Conservation (phyloP, 176 grass and related monocot species). For the Rhynchospora breviuscula region DNA sequence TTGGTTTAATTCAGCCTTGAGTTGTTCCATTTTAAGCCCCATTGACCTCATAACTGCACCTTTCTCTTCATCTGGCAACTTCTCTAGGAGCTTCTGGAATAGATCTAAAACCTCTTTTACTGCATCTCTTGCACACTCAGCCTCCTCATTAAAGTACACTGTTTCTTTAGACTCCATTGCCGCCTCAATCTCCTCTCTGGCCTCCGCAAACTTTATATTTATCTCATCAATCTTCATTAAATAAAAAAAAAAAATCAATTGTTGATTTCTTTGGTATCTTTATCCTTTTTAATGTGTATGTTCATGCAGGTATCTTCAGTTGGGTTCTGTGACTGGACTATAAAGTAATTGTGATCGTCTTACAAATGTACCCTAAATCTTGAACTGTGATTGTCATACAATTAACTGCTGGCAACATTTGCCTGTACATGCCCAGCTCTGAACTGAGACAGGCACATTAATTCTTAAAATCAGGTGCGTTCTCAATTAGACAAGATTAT, state of each 20-base stretch:
- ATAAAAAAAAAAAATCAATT: neutral
- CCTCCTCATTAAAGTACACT: conserved; percentile 95
- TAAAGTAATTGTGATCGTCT: neutral
- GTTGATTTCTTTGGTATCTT: neutral
- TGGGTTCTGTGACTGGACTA: neutral
- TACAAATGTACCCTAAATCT: neutral
- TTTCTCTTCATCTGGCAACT: conserved; percentile 53
- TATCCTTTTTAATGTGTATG: neutral
- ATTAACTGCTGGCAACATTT: neutral
- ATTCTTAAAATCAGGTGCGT: neutral
- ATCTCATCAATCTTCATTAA: conserved; percentile 51
- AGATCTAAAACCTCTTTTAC: conserved; percentile 41
- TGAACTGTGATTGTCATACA: neutral
- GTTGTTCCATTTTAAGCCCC: conserved; percentile 98
- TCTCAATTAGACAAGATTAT: neutral
- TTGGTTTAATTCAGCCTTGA: conserved; percentile 91
- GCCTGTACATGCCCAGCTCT: neutral
- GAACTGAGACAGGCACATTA: neutral
- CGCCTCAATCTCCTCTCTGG: conserved; percentile 90
- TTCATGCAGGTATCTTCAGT: neutral
- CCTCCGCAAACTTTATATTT: conserved; percentile 93
- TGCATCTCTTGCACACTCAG: conserved; percentile 68
- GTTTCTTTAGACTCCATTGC: conserved; percentile 95
- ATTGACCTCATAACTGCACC: conserved; percentile 68
- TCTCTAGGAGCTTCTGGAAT: conserved; percentile 68